Conservation (phyloP, 176 grass and related monocot species). For the Aegilops umbellulata region DNA sequence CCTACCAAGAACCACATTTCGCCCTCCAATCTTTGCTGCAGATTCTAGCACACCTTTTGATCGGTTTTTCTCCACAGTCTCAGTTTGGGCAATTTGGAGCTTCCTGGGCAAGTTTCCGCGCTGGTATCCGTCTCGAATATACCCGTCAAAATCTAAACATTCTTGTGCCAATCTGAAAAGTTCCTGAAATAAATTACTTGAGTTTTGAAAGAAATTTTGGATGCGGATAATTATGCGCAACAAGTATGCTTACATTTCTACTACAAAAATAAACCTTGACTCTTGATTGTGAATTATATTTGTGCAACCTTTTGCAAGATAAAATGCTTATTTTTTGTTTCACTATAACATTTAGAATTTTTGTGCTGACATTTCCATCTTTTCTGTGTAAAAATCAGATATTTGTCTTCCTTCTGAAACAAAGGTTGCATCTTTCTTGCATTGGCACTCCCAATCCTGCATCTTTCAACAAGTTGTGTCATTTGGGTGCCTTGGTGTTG, state of each 20-base stretch:
- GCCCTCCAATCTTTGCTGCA: neutral
- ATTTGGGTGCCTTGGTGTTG: neutral
- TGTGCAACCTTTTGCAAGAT: neutral
- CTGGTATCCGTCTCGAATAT: slow-evolving; percentile 1
- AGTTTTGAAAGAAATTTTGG: neutral
- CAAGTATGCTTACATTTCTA: neutral
- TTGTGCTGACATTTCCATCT: neutral
- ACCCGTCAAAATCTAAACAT: neutral
- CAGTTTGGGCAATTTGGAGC: neutral
- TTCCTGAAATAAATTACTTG: neutral
- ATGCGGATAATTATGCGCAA: neutral
- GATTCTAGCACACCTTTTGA: neutral
- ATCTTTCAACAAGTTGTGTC: neutral
- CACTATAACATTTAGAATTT: neutral
- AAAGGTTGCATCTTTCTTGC: neutral
- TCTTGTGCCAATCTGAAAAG: neutral
- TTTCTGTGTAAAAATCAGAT: neutral
- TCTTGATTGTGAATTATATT: neutral
- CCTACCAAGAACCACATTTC: slow-evolving; percentile 19
- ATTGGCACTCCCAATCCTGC: neutral
- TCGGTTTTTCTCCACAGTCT: neutral
- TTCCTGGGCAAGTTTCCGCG: neutral
- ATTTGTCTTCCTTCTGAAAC: neutral
- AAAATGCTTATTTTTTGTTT: neutral
- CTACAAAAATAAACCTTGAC: neutral